A percentile compares a stretch with the other conserved stretches of the same genome.
Conservation (phyloP, 2,329 filamentous ascomycete species). For the Neonectria magnoliae region DNA sequence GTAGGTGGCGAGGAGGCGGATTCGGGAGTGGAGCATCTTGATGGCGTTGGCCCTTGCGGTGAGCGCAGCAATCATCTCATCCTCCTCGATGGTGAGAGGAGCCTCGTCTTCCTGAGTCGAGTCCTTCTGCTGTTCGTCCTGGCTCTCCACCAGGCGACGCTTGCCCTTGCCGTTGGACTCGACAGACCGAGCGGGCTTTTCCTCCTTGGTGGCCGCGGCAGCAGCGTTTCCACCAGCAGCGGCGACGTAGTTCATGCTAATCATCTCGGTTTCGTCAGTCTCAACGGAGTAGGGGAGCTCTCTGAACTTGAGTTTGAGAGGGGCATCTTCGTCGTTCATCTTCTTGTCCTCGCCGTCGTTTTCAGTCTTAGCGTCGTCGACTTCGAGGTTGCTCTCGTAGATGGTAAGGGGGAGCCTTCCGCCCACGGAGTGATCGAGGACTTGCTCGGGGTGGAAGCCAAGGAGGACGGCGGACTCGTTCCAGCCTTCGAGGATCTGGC, state of each 20-base stretch:
- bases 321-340: constrained; percentile 72
- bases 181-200: constrained; percentile 53
- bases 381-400: constrained; percentile 86
- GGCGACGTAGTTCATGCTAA: constrained; percentile 92
- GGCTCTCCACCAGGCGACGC: constrained; percentile 51
- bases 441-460: constrained; percentile 79
- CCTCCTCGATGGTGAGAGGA: constrained; percentile 66
- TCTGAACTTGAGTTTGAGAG: constrained; percentile 76
- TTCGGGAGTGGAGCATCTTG: constrained; percentile 86
- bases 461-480: constrained; percentile 91
- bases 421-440: constrained; percentile 66
- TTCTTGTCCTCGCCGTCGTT: constrained; percentile 72
- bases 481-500: constrained; percentile 76
- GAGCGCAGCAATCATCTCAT: constrained; percentile 72
- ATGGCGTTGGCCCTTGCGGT: constrained; percentile 92
- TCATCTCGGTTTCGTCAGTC: constrained; percentile 97
- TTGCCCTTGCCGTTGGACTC: constrained; percentile 65
- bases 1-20: constrained; percentile 79
- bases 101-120: constrained; percentile 52
- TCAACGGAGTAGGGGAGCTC: constrained; percentile 89
- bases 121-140: constrained; percentile 39
- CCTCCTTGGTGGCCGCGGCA: constrained; percentile 64
- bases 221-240: constrained; percentile 81
- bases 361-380: constrained; percentile 63
- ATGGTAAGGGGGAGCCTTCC: constrained; percentile 90